These are phyloP conservation scores for Blastomyces parvus DNA, from an alignment of 2,329 filamentous ascomycete genomes.

Conservation along the genomic window DNA sequence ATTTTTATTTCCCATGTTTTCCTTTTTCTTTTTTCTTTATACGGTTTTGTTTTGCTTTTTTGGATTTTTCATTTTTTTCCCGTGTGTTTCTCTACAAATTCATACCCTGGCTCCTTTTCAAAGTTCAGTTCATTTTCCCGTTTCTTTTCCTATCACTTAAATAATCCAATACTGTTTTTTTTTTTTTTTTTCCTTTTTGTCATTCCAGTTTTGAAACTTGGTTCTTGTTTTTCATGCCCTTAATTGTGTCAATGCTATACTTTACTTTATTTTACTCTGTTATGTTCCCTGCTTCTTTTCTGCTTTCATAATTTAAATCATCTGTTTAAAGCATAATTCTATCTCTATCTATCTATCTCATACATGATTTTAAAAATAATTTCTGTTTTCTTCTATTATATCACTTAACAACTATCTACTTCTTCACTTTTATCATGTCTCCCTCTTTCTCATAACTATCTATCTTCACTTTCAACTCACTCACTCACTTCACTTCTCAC, in stretches of 20 bases:
- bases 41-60: background rate
- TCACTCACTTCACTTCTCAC: too few species aligned
- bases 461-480: too few species aligned
- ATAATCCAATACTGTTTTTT: background rate
- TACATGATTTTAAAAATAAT: constrained; percentile 12
- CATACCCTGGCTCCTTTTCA: background rate
- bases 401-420: too few species aligned
- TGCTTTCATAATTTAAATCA: constrained; percentile 13
- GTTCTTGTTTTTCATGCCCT: too few species aligned
- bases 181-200: background rate
- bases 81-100: background rate
- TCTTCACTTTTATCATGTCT: too few species aligned
- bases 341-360: constrained; percentile 14
- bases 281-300: background rate
- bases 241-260: background rate
- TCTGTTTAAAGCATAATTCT: constrained; percentile 12
- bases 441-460: too few species aligned
- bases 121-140: too few species aligned
- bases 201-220: background rate
- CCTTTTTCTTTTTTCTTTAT: background rate
- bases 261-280: background rate
- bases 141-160: background rate
- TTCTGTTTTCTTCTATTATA: constrained; percentile 1
- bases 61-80: background rate
- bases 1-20: background rate